phyloP scores from a whole-genome alignment of 106 monocot species.

The Dendrobium officinale region DNA sequence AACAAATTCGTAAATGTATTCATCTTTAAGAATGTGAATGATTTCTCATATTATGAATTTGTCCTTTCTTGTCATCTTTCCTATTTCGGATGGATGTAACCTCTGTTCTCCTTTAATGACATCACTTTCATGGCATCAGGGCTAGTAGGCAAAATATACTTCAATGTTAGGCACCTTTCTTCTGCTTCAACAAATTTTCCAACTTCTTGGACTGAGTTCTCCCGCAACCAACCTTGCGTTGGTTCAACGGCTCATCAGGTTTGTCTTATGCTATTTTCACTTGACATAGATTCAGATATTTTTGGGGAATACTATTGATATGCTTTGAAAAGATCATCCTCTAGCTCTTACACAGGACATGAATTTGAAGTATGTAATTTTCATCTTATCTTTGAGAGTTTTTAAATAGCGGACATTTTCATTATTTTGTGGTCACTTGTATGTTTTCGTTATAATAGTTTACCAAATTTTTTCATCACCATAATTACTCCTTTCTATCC shows the following conservation, averaged over 20 bases:
- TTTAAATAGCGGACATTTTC: neutral
- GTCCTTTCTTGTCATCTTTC: neutral
- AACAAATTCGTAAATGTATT: neutral
- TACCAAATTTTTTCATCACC: neutral
- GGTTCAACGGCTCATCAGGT: constrained; percentile 36
- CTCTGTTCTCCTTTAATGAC: neutral
- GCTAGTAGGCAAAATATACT: constrained; percentile 64
- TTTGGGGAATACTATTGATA: neutral
- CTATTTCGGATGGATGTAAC: neutral
- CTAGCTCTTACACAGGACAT: neutral
- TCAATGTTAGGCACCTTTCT: constrained; percentile 84
- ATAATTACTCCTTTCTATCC: neutral
- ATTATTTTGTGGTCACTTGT: neutral
- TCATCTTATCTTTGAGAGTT: neutral
- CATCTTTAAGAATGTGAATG: neutral
- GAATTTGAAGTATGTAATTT: neutral
- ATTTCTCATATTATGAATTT: neutral
- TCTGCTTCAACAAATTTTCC: constrained; percentile 58
- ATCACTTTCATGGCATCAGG: constrained; percentile 21
- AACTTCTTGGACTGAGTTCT: constrained; percentile 38
- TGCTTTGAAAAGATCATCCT: neutral
- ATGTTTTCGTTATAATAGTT: neutral
- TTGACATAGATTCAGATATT: neutral
- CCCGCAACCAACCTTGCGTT: constrained; percentile 63
- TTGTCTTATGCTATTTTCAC: neutral